These are phyloP conservation scores for Alternaria postmessia DNA, from an alignment of 2,329 filamentous ascomycete species.

Conservation along the genomic window DNA sequence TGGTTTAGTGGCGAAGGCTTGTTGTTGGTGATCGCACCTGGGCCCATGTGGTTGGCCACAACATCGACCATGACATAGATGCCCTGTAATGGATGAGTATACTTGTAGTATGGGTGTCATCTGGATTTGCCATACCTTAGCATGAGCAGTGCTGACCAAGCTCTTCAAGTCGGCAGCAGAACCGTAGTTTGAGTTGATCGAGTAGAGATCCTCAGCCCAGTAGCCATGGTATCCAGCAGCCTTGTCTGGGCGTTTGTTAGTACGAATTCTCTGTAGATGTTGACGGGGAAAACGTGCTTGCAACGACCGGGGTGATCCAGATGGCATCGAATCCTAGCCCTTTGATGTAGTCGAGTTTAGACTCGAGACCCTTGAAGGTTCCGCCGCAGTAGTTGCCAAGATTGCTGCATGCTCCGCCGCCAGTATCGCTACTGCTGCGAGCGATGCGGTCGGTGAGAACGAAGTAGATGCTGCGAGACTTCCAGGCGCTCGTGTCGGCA, in stretches of 20 bases:
- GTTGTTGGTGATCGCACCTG: slow-evolving; percentile 37
- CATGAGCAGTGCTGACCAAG: slow-evolving; percentile 56
- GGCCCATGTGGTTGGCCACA: slow-evolving; percentile 59
- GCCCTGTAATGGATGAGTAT: slow-evolving; percentile 30
- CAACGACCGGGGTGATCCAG: slow-evolving; percentile 55
- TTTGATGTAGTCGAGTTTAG: slow-evolving; percentile 61
- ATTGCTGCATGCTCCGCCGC: slow-evolving; percentile 41
- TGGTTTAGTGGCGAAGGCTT: slow-evolving; percentile 39
- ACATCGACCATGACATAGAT: slow-evolving; percentile 62
- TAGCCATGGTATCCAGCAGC: slow-evolving; percentile 61
- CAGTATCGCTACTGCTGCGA: slow-evolving; percentile 43
- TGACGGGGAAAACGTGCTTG: slow-evolving; percentile 32
- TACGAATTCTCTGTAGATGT: background rate
- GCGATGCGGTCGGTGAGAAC: slow-evolving; percentile 49
- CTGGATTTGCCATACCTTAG: slow-evolving; percentile 48
- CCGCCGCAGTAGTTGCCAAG: slow-evolving; percentile 59
- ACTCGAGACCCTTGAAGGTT: slow-evolving; percentile 59
- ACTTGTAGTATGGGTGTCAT: background rate
- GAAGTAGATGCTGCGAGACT: slow-evolving; percentile 50
- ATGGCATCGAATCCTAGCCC: slow-evolving; percentile 60
- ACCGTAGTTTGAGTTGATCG: slow-evolving; percentile 60
- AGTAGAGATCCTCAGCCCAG: slow-evolving; percentile 59
- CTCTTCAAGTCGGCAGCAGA: slow-evolving; percentile 57
- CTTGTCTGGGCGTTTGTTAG: slow-evolving; percentile 35
- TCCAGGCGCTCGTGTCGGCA: slow-evolving; percentile 46